phyloP scores from a whole-genome alignment of 2,329 filamentous ascomycete species.

The Pseudogymnoascus destructans region DNA sequence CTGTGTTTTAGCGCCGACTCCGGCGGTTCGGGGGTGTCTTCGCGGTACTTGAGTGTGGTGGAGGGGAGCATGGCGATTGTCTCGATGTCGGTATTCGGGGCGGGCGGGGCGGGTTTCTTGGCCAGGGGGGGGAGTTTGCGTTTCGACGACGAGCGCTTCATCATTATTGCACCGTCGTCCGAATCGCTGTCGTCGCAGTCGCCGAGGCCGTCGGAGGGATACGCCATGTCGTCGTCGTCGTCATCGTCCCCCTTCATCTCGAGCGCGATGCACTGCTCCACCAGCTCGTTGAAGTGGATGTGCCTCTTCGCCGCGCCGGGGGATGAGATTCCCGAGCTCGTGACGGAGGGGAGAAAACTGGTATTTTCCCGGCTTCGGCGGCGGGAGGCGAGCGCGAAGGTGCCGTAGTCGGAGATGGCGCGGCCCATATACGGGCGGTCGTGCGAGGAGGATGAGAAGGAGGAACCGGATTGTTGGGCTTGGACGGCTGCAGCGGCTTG shows the following conservation, averaged over 20 bases:
- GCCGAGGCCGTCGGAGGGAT: conserved; percentile 34
- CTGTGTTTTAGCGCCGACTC: conserved; percentile 52
- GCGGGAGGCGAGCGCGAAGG: conserved; percentile 49
- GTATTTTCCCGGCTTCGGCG: conserved; percentile 48
- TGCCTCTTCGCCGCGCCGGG: conserved; percentile 60
- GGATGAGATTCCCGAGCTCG: conserved; percentile 55
- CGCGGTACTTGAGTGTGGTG: conserved; percentile 62
- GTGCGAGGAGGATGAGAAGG: conserved; percentile 16
- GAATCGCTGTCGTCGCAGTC: conserved; percentile 41
- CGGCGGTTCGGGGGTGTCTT: conserved; percentile 56
- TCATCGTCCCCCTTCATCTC: conserved; percentile 66
- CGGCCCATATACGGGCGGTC: conserved; percentile 42
- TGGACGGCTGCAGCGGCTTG: conserved; percentile 34
- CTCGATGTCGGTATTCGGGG: conserved; percentile 33
- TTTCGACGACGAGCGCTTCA: conserved; percentile 54
- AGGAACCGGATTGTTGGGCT: conserved; percentile 37
- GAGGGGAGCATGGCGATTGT: conserved; percentile 51
- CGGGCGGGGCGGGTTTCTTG: conserved; percentile 19
- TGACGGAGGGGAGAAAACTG: conserved; percentile 48
- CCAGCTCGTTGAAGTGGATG: conserved; percentile 93
- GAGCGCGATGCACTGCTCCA: conserved; percentile 89
- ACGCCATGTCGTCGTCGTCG: conserved; percentile 37
- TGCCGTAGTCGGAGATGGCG: conserved; percentile 55
- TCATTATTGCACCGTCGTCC: conserved; percentile 47
- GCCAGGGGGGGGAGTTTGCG: conserved; percentile 28